These are phyloP conservation scores for Brasilioporus rufonigricans DNA, from an alignment of 768 basidiomycete species.

Conservation along the genomic window DNA sequence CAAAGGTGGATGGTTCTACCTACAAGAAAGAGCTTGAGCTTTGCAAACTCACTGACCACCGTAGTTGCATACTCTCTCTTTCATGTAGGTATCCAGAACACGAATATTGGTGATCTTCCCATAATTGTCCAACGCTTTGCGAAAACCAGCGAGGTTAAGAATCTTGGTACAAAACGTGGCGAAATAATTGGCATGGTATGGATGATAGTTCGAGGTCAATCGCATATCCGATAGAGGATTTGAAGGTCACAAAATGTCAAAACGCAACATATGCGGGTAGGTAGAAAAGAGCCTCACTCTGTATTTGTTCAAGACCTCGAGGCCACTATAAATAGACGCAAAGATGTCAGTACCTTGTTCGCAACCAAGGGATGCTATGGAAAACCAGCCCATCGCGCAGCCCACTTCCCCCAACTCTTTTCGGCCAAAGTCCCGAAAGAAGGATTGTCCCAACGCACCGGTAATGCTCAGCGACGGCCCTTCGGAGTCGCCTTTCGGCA, in stretches of 20 bases:
- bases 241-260: not conserved
- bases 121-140: conserved; percentile 84
- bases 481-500: conserved; percentile 82
- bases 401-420: not conserved
- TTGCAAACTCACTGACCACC: not conserved
- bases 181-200: not conserved
- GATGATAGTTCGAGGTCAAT: not conserved
- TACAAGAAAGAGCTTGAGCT: conserved; percentile 22
- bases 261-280: not conserved
- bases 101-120: conserved; percentile 74
- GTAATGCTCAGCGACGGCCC: conserved; percentile 82
- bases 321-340: conserved; percentile 43
- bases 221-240: not conserved
- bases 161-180: conserved; percentile 42
- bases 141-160: conserved; percentile 86
- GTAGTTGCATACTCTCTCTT: conserved; percentile 56
- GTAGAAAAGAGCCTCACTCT: conserved; percentile 43
- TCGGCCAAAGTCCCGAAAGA: not conserved
- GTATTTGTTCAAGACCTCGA: conserved; percentile 88
- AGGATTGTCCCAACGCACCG: conserved; percentile 39
- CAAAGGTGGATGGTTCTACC: conserved; percentile 69
- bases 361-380: not conserved
- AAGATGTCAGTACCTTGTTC: not conserved
- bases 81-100: conserved; percentile 75
- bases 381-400: not conserved